Evolutionary conservation across 2,329 filamentous ascomycete species (phyloP).

Genomic region (Chaetomium globosum): DNA sequence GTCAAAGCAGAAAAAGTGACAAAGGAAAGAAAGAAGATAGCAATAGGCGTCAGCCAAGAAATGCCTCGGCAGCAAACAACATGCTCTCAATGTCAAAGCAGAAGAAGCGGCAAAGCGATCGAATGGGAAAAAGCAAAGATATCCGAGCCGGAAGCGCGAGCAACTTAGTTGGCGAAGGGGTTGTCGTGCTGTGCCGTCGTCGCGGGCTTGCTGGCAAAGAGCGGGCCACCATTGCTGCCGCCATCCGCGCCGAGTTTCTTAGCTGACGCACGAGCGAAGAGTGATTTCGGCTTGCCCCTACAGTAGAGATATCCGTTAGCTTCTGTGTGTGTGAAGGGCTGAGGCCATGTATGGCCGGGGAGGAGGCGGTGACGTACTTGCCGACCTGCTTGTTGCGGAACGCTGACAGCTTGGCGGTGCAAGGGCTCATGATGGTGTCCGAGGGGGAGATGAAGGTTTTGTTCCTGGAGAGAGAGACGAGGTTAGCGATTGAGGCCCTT

Average conservation of each 20-base stretch:
- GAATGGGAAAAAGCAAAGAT: not conserved
- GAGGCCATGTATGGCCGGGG: not conserved
- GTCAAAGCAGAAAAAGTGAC: not conserved
- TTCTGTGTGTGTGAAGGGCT: not conserved
- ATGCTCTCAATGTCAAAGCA: too few species aligned
- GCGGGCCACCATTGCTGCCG: conserved; percentile 32
- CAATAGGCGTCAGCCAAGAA: conserved; percentile 1
- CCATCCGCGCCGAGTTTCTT: conserved; percentile 60
- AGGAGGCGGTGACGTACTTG: conserved; percentile 62
- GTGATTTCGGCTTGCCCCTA: conserved; percentile 67
- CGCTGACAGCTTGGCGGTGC: conserved; percentile 77
- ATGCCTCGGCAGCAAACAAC: not conserved
- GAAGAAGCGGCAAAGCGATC: not conserved
- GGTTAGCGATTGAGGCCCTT: not conserved
- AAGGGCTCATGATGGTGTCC: conserved; percentile 87
- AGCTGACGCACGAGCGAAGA: conserved; percentile 66
- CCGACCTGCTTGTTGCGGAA: conserved; percentile 78
- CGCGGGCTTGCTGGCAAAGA: conserved; percentile 41
- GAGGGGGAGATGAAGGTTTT: conserved; percentile 73
- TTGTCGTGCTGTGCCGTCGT: not conserved
- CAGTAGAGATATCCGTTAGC: not conserved
- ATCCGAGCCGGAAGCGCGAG: not conserved
- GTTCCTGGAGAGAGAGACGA: conserved; percentile 29
- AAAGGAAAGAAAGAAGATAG: not conserved
- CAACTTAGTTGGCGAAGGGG: conserved; percentile 19